Evolutionary conservation across 176 grass and related monocot genomes (phyloP).

Genomic region (Chrysopogon serrulatus): DNA sequence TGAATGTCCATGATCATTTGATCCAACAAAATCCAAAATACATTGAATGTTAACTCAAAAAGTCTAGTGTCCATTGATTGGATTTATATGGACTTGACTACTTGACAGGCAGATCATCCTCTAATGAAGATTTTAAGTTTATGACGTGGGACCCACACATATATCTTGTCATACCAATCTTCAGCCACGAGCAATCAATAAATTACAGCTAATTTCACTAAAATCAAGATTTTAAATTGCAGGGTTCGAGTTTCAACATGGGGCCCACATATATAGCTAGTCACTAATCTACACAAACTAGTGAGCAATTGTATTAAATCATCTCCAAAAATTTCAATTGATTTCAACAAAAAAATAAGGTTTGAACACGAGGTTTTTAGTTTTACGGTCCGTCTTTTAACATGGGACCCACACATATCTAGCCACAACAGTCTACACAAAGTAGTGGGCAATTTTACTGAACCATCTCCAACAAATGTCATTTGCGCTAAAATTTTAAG

Average conservation of each 20-base stretch:
- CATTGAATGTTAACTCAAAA: not conserved
- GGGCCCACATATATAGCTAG: not conserved
- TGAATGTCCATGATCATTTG: not conserved
- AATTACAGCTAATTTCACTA: not conserved
- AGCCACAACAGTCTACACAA: not conserved
- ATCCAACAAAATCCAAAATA: not conserved
- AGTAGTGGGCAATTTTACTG: not conserved
- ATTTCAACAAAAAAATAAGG: not conserved
- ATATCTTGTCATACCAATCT: not conserved
- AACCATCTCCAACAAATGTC: not conserved
- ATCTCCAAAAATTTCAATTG: not conserved
- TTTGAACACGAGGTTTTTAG: not conserved
- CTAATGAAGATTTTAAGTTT: not conserved
- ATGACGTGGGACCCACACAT: not conserved
- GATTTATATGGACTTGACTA: not conserved
- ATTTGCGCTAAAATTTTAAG: not conserved
- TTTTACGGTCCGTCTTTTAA: not conserved
- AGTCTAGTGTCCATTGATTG: too few relatives aligned
- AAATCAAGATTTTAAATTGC: not conserved
- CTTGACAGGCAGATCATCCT: not conserved
- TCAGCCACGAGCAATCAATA: not conserved
- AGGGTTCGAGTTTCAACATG: not conserved
- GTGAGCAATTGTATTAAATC: not conserved
- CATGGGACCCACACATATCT: not conserved
- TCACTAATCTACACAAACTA: not conserved